Base-by-base conservation (phyloP, 257 asterid species). In the Lavandula angustifolia region DNA sequence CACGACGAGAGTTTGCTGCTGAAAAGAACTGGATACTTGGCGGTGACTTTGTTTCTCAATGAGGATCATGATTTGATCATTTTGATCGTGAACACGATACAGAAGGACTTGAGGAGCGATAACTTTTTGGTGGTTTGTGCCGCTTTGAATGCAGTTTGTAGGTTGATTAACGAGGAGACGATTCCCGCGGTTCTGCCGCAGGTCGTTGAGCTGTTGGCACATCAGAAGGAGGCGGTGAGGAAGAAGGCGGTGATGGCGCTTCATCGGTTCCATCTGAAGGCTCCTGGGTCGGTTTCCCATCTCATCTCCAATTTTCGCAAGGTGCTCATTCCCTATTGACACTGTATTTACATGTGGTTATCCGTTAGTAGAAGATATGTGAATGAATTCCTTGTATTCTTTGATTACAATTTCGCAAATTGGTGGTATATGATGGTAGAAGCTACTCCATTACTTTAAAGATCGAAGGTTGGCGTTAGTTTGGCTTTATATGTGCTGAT, bases 231-330 rank as follows among this genome's bases (percentile, higher is more conserved):
- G 78, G 89, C 91, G 7, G 97, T 94, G 60, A 87, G 97, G 84
- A 94, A 83, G 82, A 90, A 94, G 78, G 97, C 99, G 0, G 95
- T 94, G 17, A 94, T 90, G 97, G 99, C 99, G 29, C 88, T 94
- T 62, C 97, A 90, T 65, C 80, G 97, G 54, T 94, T 94, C 79
- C 74, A 79, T 70, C 96, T 79, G 76, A 80, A 82, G 78, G 80
- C 97, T 6, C 97, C 99, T 0, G 91, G 83, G 12, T 84, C 95
- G 8, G 96, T 94, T 61, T 78, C 81, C 59, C 95, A 94, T 80
- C 95, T 94, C 33, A 46, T 87, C 47, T 71, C 96, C 70, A 86
- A 84, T 84, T 94, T 90, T 73, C 84, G 94, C 17, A 94, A 94
- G 97, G 99, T 94, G 72, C 78, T 64, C 32, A 64, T 73, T 46